Conservation (phyloP, 768 basidiomycete genomes). For the Serendipita sp. region DNA sequence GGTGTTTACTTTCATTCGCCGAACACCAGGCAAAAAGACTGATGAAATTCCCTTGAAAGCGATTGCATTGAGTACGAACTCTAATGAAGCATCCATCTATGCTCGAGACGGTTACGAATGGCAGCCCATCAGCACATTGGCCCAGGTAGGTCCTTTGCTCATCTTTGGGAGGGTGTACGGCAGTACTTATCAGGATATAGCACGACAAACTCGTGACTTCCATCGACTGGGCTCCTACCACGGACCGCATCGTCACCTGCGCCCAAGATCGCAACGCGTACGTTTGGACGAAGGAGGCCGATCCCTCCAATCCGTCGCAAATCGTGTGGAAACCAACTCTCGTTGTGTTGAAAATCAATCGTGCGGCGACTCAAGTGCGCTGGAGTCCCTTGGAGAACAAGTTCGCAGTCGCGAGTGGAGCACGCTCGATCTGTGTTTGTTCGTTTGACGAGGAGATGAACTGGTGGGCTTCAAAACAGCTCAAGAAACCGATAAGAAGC, state of each 20-base stretch:
- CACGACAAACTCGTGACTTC: slow-evolving; percentile 97
- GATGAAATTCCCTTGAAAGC: slow-evolving; percentile 32
- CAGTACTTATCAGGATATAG: slow-evolving; percentile 26
- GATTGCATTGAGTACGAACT: slow-evolving; percentile 81
- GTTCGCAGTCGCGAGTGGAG: slow-evolving; percentile 95
- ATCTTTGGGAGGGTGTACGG: neutral
- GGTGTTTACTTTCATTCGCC: slow-evolving; percentile 36
- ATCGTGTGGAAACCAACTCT: slow-evolving; percentile 86
- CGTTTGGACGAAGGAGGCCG: slow-evolving; percentile 80
- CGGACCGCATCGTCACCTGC: slow-evolving; percentile 94
- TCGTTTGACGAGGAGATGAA: slow-evolving; percentile 95
- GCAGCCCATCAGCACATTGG: slow-evolving; percentile 55
- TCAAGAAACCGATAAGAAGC: slow-evolving; percentile 95
- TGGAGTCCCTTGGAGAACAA: slow-evolving; percentile 99
- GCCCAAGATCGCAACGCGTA: slow-evolving; percentile 99
- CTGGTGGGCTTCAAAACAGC: slow-evolving; percentile 95
- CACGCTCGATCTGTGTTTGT: slow-evolving; percentile 92
- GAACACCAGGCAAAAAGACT: neutral
- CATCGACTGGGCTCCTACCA: slow-evolving; percentile 95
- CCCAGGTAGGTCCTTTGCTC: slow-evolving; percentile 44
- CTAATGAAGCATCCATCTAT: slow-evolving; percentile 75
- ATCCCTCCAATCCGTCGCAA: slow-evolving; percentile 47
- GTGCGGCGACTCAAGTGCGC: slow-evolving; percentile 85
- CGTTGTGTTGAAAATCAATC: slow-evolving; percentile 87
- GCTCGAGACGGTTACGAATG: slow-evolving; percentile 49